These are phyloP conservation scores for Fusarium annulatum DNA, from an alignment of 2,329 filamentous ascomycete genomes.

Conservation along the genomic window DNA sequence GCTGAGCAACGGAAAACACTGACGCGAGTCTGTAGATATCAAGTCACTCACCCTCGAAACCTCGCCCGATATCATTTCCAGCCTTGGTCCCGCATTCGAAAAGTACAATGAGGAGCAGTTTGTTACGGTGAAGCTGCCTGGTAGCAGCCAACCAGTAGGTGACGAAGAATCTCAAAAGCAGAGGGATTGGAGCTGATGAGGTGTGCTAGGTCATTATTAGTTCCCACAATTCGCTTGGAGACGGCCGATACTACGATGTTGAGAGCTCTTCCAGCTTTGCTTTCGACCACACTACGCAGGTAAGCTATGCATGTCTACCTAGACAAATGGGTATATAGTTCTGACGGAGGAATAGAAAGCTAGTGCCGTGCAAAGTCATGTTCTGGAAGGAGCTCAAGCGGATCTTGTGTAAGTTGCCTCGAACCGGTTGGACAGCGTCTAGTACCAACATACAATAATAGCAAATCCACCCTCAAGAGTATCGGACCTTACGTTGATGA, in stretches of 20 bases:
- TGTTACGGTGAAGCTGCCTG: constrained; percentile 87
- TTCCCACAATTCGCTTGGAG: constrained; percentile 83
- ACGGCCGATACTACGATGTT: constrained; percentile 88
- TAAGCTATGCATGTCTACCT: constrained; percentile 47
- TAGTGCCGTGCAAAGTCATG: constrained; percentile 82
- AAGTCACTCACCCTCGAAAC: constrained; percentile 82
- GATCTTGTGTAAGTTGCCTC: constrained; percentile 77
- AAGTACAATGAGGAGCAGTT: constrained; percentile 98
- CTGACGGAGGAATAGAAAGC: constrained; percentile 71
- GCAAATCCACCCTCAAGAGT: constrained; percentile 85
- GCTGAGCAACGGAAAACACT: constrained; percentile 15
- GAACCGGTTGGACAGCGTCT: neutral
- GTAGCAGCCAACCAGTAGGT: constrained; percentile 72
- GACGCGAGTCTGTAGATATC: constrained; percentile 73
- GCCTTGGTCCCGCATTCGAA: constrained; percentile 85
- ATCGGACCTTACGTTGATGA: constrained; percentile 82
- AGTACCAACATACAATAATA: constrained; percentile 53
- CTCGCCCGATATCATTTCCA: constrained; percentile 73
- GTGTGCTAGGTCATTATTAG: constrained; percentile 79
- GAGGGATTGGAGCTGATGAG: constrained; percentile 17
- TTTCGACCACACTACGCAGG: constrained; percentile 86
- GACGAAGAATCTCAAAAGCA: neutral
- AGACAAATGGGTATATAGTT: neutral
- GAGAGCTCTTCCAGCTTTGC: constrained; percentile 88
- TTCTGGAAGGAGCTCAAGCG: constrained; percentile 78